phyloP scores from a whole-genome alignment of 2,329 filamentous ascomycete genomes.

The Trichoderma guizhouense region DNA sequence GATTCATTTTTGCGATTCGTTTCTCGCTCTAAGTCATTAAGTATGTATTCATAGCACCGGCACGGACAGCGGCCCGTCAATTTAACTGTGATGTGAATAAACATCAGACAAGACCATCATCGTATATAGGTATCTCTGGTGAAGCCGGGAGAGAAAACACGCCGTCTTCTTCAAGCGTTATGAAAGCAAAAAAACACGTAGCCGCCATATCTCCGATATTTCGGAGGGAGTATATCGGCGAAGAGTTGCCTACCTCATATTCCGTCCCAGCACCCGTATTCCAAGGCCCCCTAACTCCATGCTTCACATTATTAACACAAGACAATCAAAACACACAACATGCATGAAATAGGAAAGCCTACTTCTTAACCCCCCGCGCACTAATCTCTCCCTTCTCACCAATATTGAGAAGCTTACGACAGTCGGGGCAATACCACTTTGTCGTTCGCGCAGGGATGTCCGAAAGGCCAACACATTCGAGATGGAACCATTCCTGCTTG shows the following conservation, averaged over 20 bases:
- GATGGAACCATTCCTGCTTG: slow-evolving; percentile 81
- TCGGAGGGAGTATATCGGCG: not conserved
- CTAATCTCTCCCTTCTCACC: slow-evolving; percentile 62
- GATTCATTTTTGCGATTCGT: not conserved
- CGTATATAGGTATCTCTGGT: not conserved
- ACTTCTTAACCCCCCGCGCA: slow-evolving; percentile 53
- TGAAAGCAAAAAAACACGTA: not conserved
- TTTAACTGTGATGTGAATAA: not conserved
- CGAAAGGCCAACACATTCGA: slow-evolving; percentile 69
- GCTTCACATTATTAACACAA: slow-evolving; percentile 4
- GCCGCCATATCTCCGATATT: not conserved
- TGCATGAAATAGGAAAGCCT: slow-evolving; percentile 9
- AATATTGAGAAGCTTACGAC: slow-evolving; percentile 59
- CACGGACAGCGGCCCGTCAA: not conserved
- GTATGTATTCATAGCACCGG: not conserved
- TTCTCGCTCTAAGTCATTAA: not conserved
- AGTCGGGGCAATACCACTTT: slow-evolving; percentile 84
- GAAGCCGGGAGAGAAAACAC: not conserved
- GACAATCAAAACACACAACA: not conserved
- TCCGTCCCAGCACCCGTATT: not conserved
- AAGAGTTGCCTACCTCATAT: not conserved
- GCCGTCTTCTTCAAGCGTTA: not conserved
- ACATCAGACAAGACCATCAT: not conserved
- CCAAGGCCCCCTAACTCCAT: slow-evolving; percentile 15
- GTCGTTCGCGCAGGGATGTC: slow-evolving; percentile 67